Percentiles rank a stretch among this genome's conserved stretches.
phyloP scores from a whole-genome alignment of 805 yeast species.

The Lipomyces orientalis region DNA sequence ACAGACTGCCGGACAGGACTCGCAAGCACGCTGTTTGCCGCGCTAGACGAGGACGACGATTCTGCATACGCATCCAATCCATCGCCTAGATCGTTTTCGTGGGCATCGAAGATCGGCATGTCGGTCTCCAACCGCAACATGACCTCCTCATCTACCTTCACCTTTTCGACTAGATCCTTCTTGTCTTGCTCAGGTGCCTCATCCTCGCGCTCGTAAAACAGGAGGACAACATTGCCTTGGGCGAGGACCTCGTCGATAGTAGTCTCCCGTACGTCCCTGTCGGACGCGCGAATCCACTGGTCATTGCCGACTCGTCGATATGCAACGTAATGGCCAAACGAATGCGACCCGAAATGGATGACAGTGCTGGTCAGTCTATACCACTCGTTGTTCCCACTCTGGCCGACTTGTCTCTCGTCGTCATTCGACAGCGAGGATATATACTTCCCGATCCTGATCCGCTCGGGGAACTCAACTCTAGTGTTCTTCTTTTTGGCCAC shows the following conservation, averaged over 20 bases:
- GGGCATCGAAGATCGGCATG: slow-evolving; percentile 19
- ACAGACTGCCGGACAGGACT: neutral
- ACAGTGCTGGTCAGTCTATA: slow-evolving; percentile 85
- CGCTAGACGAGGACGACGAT: slow-evolving; percentile 22
- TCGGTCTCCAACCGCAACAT: slow-evolving; percentile 18
- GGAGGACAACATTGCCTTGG: slow-evolving; percentile 84
- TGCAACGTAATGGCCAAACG: slow-evolving; percentile 96
- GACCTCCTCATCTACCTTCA: slow-evolving; percentile 11
- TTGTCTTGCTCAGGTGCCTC: neutral
- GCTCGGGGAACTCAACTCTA: slow-evolving; percentile 74
- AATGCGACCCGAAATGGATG: slow-evolving; percentile 93
- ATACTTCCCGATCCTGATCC: slow-evolving; percentile 52
- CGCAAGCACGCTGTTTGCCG: neutral
- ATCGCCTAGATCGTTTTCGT: slow-evolving; percentile 27
- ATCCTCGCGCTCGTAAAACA: slow-evolving; percentile 65
- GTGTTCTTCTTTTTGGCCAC: slow-evolving; percentile 84
- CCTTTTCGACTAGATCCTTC: neutral
- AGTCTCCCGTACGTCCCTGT: slow-evolving; percentile 82
- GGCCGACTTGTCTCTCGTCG: neutral
- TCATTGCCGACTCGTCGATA: slow-evolving; percentile 75
- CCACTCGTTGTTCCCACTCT: slow-evolving; percentile 37
- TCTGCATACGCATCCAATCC: neutral
- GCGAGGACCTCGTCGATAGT: slow-evolving; percentile 81
- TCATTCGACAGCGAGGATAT: slow-evolving; percentile 19
- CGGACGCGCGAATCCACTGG: slow-evolving; percentile 95